Evolutionary conservation across 345 rosid species (phyloP).

Genomic region (Acer campestre): DNA sequence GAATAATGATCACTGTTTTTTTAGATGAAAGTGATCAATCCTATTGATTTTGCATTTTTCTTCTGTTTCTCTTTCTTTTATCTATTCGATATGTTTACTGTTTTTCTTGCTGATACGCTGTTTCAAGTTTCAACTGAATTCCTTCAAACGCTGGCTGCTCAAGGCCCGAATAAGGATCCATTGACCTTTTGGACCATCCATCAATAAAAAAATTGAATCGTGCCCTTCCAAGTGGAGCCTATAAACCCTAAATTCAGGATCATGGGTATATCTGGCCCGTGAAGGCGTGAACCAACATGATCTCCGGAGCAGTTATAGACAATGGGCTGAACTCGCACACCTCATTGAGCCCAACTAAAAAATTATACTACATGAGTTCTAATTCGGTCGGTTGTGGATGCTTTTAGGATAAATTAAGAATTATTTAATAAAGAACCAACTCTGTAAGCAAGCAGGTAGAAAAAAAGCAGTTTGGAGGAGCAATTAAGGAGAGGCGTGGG

Average conservation of each 20-base stretch:
- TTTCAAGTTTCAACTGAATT: not conserved
- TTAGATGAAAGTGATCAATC: not conserved
- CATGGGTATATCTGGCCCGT: too few relatives aligned
- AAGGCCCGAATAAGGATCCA: not conserved
- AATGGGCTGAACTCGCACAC: too few relatives aligned
- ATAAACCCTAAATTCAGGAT: too few relatives aligned
- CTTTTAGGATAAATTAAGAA: not conserved
- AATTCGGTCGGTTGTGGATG: not conserved
- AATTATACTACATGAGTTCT: not conserved
- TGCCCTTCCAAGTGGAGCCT: not conserved
- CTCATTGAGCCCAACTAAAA: too few relatives aligned
- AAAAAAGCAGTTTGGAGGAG: not conserved
- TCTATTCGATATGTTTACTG: not conserved
- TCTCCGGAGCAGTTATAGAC: too few relatives aligned
- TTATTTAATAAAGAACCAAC: too few relatives aligned
- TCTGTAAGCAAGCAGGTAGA: not conserved
- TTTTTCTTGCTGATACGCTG: not conserved
- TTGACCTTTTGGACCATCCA: too few relatives aligned
- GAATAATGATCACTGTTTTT: not conserved
- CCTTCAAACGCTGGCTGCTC: not conserved
- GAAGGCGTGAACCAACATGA: too few relatives aligned
- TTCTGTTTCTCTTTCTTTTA: not conserved
- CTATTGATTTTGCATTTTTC: not conserved
- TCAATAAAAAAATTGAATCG: not conserved
- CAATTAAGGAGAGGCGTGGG: constrained; percentile 18